phyloP scores from a whole-genome alignment of 2,329 filamentous ascomycete species.

The Ceratocystis variospora region DNA sequence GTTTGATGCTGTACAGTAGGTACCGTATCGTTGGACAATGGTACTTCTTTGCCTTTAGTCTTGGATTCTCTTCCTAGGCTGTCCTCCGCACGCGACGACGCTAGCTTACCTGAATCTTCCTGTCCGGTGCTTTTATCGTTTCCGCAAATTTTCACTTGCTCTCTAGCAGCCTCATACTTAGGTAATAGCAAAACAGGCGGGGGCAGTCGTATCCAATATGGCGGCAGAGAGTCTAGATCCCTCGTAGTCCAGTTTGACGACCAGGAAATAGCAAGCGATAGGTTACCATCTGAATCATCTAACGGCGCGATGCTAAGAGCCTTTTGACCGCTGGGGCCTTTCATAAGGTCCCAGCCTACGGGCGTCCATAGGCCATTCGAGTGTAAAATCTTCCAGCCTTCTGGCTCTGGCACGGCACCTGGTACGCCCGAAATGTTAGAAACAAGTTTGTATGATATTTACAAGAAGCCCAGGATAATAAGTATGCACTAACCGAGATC shows the following conservation, averaged over 20 bases:
- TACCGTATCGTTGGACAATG: conserved; percentile 21
- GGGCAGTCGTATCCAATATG: conserved; percentile 44
- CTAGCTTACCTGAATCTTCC: neutral
- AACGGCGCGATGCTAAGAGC: conserved; percentile 41
- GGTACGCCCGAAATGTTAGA: neutral
- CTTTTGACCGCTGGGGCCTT: conserved; percentile 37
- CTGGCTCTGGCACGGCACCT: conserved; percentile 43
- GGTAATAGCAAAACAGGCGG: conserved; percentile 22
- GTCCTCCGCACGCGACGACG: neutral
- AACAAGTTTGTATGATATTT: neutral
- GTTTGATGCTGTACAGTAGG: conserved; percentile 28
- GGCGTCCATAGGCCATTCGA: conserved; percentile 48
- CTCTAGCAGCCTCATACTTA: conserved; percentile 16
- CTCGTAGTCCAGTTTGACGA: conserved; percentile 40
- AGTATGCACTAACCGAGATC: conserved; percentile 34
- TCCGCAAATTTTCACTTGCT: conserved; percentile 2
- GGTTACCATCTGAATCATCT: conserved; percentile 46
- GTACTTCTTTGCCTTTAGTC: neutral
- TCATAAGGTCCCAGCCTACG: conserved; percentile 42
- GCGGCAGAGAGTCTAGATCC: conserved; percentile 39
- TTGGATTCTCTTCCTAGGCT: neutral
- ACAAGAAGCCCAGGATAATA: neutral
- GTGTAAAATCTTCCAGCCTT: conserved; percentile 44
- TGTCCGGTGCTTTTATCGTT: neutral
- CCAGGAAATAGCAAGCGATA: conserved; percentile 46